Base-by-base conservation (phyloP, 1,139 yeast species). In the Debaryomyces coudertii region DNA sequence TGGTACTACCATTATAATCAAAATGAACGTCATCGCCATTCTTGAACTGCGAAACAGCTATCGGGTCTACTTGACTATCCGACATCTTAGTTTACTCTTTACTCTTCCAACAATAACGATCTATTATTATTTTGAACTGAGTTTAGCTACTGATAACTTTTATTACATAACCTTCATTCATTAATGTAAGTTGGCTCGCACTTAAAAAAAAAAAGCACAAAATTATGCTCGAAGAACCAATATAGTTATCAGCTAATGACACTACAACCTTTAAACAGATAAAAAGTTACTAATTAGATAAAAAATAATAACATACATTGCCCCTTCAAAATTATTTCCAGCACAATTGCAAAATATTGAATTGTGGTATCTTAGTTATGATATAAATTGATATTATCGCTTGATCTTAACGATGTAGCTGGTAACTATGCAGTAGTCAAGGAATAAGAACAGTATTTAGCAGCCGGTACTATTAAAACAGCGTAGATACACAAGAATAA, bases 21-120 rank as follows among this genome's bases (percentile, higher is more conserved):
- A 85, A 83, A 56, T 80, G 82, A 36, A 84, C 75, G 60, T 77
- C 77, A 47, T 80, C 77, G 15, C 90, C 90, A 52, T 69, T 69
- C 35, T 54, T 66, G 44, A 59, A 65, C 46, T 50, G 50, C 9
- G 52, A 24, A 11, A 33, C 35, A 23, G 42, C 47, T 25, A 47
- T 36, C 35, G 40, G 47, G 24, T 39, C 40, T 22, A 36, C 40
- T 18, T 42, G 38, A 33, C 25, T 43, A 33, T 46, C 48, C 31
- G 31, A 27, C 41, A 38, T 38, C 41, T 38, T 38, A 18, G 31
- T 22, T 28, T 38, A 12, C 36, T 42, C 31, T 25, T n/a, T 14
- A 28, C 15, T 36, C 27, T 34, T 27, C 36, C 18, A 25, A 23
- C 14, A 18, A 23, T 25, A 30, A 9, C 20, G 20, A 24, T n/a